Conservation (phyloP, 2,329 filamentous ascomycete species). For the Monosporascus sp. region DNA sequence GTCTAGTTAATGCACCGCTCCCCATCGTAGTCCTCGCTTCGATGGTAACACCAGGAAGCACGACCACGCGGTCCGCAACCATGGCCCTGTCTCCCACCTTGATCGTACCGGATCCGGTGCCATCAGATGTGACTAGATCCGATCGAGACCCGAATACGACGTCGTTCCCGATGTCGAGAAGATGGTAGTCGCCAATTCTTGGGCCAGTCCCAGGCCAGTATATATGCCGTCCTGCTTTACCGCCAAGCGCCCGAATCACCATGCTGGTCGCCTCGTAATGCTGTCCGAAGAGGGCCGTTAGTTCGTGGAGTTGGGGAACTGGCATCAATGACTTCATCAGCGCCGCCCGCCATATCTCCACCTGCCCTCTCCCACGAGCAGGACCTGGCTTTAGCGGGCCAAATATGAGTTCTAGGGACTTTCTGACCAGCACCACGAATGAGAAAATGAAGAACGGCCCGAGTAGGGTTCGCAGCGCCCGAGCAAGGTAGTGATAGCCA, state of each 20-base stretch:
- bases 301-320: slow-evolving; percentile 36
- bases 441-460: slow-evolving; percentile 41
- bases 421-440: slow-evolving; percentile 36
- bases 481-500: slow-evolving; percentile 45
- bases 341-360: slow-evolving; percentile 39
- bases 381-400: slow-evolving; percentile 32
- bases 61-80: slow-evolving; percentile 51
- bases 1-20: slow-evolving; percentile 45
- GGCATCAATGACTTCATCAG: slow-evolving; percentile 42
- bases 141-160: slow-evolving; percentile 56
- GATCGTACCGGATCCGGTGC: slow-evolving; percentile 41
- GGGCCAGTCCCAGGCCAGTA: slow-evolving; percentile 57
- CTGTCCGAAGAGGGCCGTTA: slow-evolving; percentile 47
- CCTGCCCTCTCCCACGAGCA: slow-evolving; percentile 25
- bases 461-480: slow-evolving; percentile 34
- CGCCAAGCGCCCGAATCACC: slow-evolving; percentile 45
- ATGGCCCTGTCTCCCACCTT: slow-evolving; percentile 45
- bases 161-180: slow-evolving; percentile 51
- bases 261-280: slow-evolving; percentile 53
- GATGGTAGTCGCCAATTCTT: slow-evolving; percentile 47
- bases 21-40: slow-evolving; percentile 47
- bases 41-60: slow-evolving; percentile 46
- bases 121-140: slow-evolving; percentile 49
- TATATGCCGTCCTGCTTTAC: slow-evolving; percentile 45
- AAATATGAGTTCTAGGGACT: slow-evolving; percentile 34